A percentile compares a stretch with the other conserved stretches of the same genome.
These are phyloP conservation scores for Talinum fruticosum DNA, from an alignment of 148 eudicot genomes.

Conservation along the genomic window DNA sequence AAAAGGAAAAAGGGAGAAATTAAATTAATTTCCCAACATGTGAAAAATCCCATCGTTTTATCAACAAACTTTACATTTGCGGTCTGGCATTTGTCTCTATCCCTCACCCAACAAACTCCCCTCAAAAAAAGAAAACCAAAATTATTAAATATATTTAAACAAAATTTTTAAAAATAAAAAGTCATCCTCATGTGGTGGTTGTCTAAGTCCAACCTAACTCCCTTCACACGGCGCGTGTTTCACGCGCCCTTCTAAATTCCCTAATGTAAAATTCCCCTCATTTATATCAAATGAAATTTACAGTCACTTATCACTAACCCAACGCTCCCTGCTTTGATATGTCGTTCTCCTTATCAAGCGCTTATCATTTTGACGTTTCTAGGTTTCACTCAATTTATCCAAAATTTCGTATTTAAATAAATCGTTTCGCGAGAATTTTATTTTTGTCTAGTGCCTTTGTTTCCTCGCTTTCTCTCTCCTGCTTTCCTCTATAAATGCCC, in stretches of 20 bases:
- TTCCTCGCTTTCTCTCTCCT: slow-evolving; percentile 26
- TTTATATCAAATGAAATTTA: neutral
- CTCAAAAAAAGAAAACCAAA: neutral
- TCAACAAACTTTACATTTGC: slow-evolving; percentile 6
- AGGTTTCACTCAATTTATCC: neutral
- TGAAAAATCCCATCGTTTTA: slow-evolving; percentile 25
- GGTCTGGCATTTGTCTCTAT: slow-evolving; percentile 35
- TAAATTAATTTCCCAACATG: slow-evolving; percentile 17
- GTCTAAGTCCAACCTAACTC: slow-evolving; percentile 36
- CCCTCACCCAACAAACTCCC: slow-evolving; percentile 17
- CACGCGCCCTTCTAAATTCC: slow-evolving; percentile 25
- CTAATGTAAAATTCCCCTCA: slow-evolving; percentile 29
- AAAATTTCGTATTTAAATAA: neutral
- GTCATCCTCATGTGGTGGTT: slow-evolving; percentile 30
- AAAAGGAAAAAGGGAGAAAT: neutral
- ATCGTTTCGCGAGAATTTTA: slow-evolving; percentile 5
- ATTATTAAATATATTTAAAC: too few relatives aligned
- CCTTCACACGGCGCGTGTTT: slow-evolving; percentile 9
- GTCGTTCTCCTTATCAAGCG: slow-evolving; percentile 1
- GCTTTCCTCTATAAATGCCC: slow-evolving; percentile 33
- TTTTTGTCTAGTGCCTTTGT: slow-evolving; percentile 26
- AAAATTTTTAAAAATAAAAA: too few relatives aligned
- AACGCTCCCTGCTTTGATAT: slow-evolving; percentile 16
- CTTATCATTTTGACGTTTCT: neutral
- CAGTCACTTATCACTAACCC: neutral